Conservation (phyloP, 2,329 filamentous ascomycete genomes). For the Monosporascus sp. region DNA sequence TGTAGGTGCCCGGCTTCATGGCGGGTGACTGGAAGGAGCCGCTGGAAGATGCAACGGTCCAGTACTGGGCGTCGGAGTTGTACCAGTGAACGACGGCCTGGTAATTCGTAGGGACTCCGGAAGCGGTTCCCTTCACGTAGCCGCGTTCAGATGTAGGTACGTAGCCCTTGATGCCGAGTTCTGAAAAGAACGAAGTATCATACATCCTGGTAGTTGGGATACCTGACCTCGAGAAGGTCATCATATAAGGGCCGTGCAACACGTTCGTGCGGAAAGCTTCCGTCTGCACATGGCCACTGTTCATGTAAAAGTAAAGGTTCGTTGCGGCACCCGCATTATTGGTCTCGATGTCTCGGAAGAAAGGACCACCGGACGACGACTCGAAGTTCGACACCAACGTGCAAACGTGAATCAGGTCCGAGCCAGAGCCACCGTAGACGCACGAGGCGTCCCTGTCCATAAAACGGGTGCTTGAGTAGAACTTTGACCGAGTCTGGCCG, state of each 20-base stretch:
- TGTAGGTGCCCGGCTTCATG: conserved; percentile 66
- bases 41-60: conserved; percentile 49
- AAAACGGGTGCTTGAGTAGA: conserved; percentile 65
- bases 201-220: conserved; percentile 42
- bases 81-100: conserved; percentile 62
- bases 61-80: conserved; percentile 60
- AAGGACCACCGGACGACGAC: conserved; percentile 60
- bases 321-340: conserved; percentile 57
- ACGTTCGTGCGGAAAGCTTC: conserved; percentile 55
- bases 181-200: conserved; percentile 56
- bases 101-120: conserved; percentile 48
- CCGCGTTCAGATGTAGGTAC: conserved; percentile 52
- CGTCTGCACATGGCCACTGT: conserved; percentile 59
- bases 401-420: conserved; percentile 50
- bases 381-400: conserved; percentile 56
- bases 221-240: conserved; percentile 55
- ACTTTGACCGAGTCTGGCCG: conserved; percentile 63
- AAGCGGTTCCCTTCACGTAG: conserved; percentile 55
- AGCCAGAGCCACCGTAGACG: conserved; percentile 46
- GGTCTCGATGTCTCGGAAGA: conserved; percentile 60
- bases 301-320: conserved; percentile 65
- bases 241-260: conserved; percentile 61
- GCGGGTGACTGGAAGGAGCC: conserved; percentile 58
- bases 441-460: conserved; percentile 65
- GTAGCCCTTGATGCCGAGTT: conserved; percentile 54